Evolutionary conservation across 2,329 filamentous ascomycete genomes (phyloP).

Genomic region (Catunica adiposa): DNA sequence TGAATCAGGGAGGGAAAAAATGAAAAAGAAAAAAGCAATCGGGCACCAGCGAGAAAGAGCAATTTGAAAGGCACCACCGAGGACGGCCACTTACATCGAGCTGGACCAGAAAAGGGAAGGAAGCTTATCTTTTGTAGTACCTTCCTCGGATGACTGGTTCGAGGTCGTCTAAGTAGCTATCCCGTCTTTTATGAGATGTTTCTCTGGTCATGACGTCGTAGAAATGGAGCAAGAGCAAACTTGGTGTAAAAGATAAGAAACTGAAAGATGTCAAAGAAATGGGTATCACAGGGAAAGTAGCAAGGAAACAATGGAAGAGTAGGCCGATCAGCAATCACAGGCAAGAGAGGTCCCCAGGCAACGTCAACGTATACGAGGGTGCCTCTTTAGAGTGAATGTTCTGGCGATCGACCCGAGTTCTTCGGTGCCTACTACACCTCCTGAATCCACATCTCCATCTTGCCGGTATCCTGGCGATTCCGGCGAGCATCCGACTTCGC

Average conservation of each 20-base stretch:
- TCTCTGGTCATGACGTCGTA: constrained; percentile 9
- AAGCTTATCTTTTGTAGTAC: constrained; percentile 2
- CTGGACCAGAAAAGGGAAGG: not conserved
- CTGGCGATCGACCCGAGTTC: not conserved
- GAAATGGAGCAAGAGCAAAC: constrained; percentile 1
- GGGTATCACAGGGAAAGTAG: not conserved
- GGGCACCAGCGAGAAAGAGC: not conserved
- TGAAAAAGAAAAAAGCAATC: not conserved
- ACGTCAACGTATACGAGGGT: not conserved
- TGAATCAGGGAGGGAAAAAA: no score
- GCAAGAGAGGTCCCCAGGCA: not conserved
- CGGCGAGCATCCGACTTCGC: constrained; percentile 53
- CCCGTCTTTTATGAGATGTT: not conserved
- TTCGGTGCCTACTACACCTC: constrained; percentile 23
- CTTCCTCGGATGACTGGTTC: not conserved
- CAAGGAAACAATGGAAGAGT: not conserved
- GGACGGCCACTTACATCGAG: not conserved
- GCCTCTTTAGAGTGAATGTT: not conserved
- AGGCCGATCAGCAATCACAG: not conserved
- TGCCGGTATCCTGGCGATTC: constrained; percentile 67
- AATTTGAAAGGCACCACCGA: not conserved
- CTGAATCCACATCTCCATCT: constrained; percentile 58
- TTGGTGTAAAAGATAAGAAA: not conserved
- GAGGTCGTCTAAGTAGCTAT: not conserved
- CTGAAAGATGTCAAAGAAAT: not conserved